A percentile compares a stretch with the other conserved stretches of the same genome.
Evolutionary conservation across 2,329 filamentous ascomycete genomes (phyloP).

Genomic region (Neophaeococcomyces aloes): DNA sequence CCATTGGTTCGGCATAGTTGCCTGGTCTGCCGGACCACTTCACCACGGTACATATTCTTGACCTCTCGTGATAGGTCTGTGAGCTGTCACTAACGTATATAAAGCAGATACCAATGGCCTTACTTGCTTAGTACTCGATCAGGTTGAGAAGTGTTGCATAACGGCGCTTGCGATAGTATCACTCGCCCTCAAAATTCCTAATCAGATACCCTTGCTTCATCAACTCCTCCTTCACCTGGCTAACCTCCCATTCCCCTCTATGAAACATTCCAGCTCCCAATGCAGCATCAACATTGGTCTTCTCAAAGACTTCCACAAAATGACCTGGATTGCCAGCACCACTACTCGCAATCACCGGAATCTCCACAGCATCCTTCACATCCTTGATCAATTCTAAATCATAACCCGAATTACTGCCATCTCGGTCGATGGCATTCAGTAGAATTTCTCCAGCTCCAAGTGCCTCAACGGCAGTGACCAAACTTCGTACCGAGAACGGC

Average conservation of each 20-base stretch:
- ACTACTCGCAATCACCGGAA: conserved; percentile 90
- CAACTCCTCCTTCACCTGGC: conserved; percentile 81
- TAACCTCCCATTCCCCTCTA: conserved; percentile 85
- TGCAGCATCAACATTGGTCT: conserved; percentile 82
- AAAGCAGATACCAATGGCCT: too few relatives aligned
- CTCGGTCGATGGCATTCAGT: conserved; percentile 94
- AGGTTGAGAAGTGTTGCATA: too few relatives aligned
- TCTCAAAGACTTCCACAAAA: conserved; percentile 79
- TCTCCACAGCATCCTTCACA: conserved; percentile 76
- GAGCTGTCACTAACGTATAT: too few relatives aligned
- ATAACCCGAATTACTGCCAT: conserved; percentile 89
- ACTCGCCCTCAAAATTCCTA: conserved; percentile 58
- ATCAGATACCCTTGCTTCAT: conserved; percentile 61
- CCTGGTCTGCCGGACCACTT: too few relatives aligned
- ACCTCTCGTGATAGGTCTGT: too few relatives aligned
- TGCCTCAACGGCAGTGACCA: conserved; percentile 79
- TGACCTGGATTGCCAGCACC: conserved; percentile 80
- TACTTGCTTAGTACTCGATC: too few relatives aligned
- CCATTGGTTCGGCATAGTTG: background rate
- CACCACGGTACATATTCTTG: too few relatives aligned
- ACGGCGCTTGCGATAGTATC: too few relatives aligned
- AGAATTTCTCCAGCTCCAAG: conserved; percentile 94
- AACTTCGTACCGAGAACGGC: conserved; percentile 82
- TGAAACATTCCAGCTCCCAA: conserved; percentile 97
- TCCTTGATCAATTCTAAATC: conserved; percentile 83